Conservation (phyloP, 179 eudicot genomes). For the Spergularia azorica region DNA sequence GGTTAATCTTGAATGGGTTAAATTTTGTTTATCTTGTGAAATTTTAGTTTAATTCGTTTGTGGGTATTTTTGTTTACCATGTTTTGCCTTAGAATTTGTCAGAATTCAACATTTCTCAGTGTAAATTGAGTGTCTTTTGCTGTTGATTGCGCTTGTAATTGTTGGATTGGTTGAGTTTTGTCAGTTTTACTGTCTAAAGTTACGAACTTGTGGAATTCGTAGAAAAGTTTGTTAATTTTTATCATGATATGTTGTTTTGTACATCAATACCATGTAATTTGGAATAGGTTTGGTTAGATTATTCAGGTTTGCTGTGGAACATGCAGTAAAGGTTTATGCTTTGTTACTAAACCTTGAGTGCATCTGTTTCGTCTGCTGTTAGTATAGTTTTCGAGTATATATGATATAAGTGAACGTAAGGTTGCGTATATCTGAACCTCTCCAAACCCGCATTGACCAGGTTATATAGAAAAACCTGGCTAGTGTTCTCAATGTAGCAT, state of each 20-base stretch:
- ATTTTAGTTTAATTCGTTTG: too few relatives aligned
- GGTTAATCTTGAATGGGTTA: background rate
- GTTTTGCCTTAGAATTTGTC: background rate
- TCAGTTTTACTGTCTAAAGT: background rate
- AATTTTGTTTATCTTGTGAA: too few relatives aligned
- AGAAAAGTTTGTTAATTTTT: too few relatives aligned
- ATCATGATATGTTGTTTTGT: too few relatives aligned
- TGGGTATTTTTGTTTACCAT: background rate
- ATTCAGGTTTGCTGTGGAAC: background rate
- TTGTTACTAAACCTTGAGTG: background rate
- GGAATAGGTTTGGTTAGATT: background rate
- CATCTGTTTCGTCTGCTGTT: background rate
- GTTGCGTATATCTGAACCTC: background rate
- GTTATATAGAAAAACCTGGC: background rate
- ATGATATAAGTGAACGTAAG: too few relatives aligned
- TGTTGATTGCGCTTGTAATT: background rate
- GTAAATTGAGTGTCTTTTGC: background rate
- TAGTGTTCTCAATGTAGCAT: background rate
- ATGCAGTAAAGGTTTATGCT: background rate
- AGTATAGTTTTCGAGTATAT: background rate
- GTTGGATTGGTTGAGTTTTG: background rate
- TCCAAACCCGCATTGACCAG: background rate
- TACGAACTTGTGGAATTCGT: background rate
- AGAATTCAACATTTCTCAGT: background rate
- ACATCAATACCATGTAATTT: background rate